phyloP scores from a whole-genome alignment of 345 rosid genomes.

The Brassica juncea region DNA sequence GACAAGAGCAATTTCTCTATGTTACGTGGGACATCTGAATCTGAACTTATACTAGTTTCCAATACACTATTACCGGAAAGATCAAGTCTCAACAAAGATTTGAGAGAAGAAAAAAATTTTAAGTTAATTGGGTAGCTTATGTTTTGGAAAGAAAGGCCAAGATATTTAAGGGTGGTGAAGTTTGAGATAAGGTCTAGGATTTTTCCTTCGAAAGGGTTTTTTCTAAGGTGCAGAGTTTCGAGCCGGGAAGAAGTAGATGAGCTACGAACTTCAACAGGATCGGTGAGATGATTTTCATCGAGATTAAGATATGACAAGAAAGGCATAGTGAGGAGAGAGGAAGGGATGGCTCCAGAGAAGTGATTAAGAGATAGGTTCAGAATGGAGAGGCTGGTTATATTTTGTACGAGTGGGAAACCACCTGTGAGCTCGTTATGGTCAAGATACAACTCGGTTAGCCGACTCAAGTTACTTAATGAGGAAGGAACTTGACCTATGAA shows the following conservation, averaged over 20 bases:
- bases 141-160: conserved; percentile 15
- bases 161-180: neutral
- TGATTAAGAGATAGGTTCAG: neutral
- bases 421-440: neutral
- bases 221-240: neutral
- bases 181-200: conserved; percentile 21
- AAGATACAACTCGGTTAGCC: neutral
- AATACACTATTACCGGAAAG: neutral
- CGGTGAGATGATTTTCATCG: neutral
- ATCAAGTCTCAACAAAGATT: neutral
- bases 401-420: neutral
- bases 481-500: conserved; percentile 1
- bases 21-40: neutral
- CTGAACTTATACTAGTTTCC: neutral
- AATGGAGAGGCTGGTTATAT: neutral
- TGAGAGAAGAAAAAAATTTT: neutral
- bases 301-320: neutral
- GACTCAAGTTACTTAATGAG: neutral
- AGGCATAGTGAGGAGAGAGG: conserved; percentile 9
- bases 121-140: neutral
- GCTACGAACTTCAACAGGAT: neutral
- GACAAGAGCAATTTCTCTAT: neutral
- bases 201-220: neutral
- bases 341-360: conserved; percentile 3
- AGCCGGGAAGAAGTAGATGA: neutral